Conservation (phyloP, 306 rosid genomes). For the Lablab purpureus region DNA sequence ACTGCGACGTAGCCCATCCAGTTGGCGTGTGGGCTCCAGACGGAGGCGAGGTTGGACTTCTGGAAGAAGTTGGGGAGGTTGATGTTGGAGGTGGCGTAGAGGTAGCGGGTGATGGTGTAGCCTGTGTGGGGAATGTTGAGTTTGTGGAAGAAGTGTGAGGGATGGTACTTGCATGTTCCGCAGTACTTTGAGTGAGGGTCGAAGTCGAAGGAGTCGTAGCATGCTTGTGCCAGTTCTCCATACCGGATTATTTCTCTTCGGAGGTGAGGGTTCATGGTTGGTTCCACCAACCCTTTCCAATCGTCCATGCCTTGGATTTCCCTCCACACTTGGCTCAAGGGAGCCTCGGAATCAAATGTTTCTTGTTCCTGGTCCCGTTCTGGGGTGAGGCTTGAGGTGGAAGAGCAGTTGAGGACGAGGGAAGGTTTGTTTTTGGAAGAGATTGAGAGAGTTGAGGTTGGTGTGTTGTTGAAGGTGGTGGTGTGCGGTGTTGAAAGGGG, state of each 20-base stretch:
- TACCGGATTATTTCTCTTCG: constrained; percentile 68
- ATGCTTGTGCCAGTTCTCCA: constrained; percentile 71
- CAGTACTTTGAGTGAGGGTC: constrained; percentile 79
- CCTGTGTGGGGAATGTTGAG: constrained; percentile 49
- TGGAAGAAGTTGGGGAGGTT: constrained; percentile 83
- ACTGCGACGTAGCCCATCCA: constrained; percentile 85
- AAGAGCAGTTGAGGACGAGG: constrained; percentile 31
- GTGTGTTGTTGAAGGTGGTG: background rate
- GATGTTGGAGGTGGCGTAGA: constrained; percentile 79
- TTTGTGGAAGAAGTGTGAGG: constrained; percentile 57
- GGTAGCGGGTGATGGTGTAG: constrained; percentile 65
- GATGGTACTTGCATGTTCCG: constrained; percentile 71
- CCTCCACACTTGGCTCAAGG: constrained; percentile 54
- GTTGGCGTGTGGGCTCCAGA: constrained; percentile 79
- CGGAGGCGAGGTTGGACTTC: constrained; percentile 52
- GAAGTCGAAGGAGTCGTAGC: constrained; percentile 73
- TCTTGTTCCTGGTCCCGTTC: background rate
- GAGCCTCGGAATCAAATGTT: background rate
- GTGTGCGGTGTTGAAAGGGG: background rate
- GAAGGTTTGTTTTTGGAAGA: background rate
- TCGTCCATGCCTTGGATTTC: constrained; percentile 66
- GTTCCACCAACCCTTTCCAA: constrained; percentile 70
- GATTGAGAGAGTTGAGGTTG: background rate
- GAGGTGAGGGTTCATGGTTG: constrained; percentile 56
- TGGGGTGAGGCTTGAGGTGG: constrained; percentile 46